A percentile compares a stretch with the other conserved stretches of the same genome.
Conservation (phyloP, 768 basidiomycete species). For the Pleurotus tuoliensis region DNA sequence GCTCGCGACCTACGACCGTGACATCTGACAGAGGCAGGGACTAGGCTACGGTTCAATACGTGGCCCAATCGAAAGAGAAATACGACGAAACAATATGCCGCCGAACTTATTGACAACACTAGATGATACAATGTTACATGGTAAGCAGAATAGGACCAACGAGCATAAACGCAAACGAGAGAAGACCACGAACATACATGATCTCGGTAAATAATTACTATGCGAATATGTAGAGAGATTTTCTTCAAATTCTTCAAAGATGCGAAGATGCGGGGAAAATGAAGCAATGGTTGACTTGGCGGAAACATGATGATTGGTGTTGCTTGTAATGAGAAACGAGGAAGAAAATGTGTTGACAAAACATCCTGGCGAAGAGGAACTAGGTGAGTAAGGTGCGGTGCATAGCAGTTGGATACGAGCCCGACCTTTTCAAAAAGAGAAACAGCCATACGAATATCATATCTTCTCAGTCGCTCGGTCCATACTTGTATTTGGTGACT, state of each 20-base stretch:
- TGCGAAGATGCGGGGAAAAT: background rate
- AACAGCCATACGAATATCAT: too few relatives aligned
- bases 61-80: background rate
- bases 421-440: too few relatives aligned
- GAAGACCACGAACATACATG: background rate
- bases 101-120: slow-evolving; percentile 4
- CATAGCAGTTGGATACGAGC: too few relatives aligned
- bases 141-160: background rate
- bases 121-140: slow-evolving; percentile 7
- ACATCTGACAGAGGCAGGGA: too few relatives aligned
- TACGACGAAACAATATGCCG: background rate
- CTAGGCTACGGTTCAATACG: too few relatives aligned
- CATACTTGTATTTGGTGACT: background rate
- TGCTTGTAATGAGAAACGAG: background rate
- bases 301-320: background rate
- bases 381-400: background rate
- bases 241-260: background rate
- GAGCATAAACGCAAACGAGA: slow-evolving; percentile 1
- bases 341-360: background rate
- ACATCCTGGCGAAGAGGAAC: background rate
- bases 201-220: background rate
- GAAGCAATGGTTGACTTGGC: background rate
- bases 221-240: background rate
- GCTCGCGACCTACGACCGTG: too few relatives aligned
- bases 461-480: background rate